A percentile compares a stretch with the other conserved stretches of the same genome.
phyloP scores from a whole-genome alignment of 257 asterid species.

The Solanum chiquidenum region DNA sequence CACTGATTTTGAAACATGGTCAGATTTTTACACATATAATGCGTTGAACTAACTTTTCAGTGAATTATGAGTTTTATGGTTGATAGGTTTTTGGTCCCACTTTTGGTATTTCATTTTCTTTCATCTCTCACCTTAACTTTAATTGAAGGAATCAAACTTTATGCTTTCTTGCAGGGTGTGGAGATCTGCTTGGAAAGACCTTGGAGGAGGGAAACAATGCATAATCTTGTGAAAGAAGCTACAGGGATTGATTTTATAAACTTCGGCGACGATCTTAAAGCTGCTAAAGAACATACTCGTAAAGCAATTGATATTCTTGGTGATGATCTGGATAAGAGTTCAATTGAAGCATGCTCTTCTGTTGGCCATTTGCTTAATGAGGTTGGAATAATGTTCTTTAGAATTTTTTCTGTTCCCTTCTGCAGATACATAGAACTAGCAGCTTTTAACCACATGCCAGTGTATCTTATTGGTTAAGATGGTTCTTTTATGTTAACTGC shows the following conservation, averaged over 20 bases:
- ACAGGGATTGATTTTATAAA: slow-evolving; percentile 62
- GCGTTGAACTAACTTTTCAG: neutral
- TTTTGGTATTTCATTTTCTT: neutral
- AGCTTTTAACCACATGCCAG: neutral
- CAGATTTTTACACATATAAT: neutral
- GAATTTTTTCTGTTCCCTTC: neutral
- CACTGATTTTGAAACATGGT: neutral
- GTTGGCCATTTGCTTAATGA: slow-evolving; percentile 81
- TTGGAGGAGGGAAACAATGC: slow-evolving; percentile 98
- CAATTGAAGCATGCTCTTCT: slow-evolving; percentile 68
- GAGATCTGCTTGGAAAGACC: slow-evolving; percentile 89
- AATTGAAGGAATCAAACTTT: neutral
- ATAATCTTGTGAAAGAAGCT: slow-evolving; percentile 85
- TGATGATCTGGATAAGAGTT: slow-evolving; percentile 27
- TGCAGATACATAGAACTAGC: neutral
- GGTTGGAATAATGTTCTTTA: slow-evolving; percentile 26
- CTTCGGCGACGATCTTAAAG: slow-evolving; percentile 49
- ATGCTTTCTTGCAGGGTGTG: slow-evolving; percentile 41
- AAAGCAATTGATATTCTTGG: slow-evolving; percentile 23
- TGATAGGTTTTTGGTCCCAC: neutral
- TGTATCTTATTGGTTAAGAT: neutral
- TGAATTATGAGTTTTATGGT: neutral
- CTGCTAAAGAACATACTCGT: slow-evolving; percentile 54
- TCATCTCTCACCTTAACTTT: neutral
- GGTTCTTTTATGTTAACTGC: neutral